Conservation (phyloP, 768 basidiomycete genomes). For the Leccinum longicurvipes region DNA sequence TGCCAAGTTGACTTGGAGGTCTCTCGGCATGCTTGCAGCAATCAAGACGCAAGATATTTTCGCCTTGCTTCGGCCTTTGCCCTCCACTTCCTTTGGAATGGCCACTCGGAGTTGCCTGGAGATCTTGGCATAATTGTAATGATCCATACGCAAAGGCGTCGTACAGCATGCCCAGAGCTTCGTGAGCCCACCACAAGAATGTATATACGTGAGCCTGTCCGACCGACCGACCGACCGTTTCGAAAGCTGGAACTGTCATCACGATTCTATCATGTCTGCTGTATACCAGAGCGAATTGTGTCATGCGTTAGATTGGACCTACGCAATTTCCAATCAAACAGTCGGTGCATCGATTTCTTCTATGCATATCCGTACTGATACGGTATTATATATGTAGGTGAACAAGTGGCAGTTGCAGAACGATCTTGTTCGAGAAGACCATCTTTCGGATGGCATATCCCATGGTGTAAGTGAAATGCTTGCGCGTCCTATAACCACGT, state of each 20-base stretch:
- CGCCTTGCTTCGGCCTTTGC: too few relatives aligned
- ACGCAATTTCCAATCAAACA: too few relatives aligned
- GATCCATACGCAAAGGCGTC: too few relatives aligned
- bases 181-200: too few relatives aligned
- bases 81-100: background rate
- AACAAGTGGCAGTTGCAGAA: background rate
- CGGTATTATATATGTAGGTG: background rate
- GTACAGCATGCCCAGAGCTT: background rate
- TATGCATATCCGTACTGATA: background rate
- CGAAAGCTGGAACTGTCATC: background rate
- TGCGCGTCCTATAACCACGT: background rate
- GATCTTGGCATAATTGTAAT: too few relatives aligned
- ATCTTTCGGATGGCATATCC: background rate
- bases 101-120: background rate
- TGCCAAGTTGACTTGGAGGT: background rate
- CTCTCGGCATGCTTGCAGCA: background rate
- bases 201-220: background rate
- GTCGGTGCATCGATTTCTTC: background rate
- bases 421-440: background rate
- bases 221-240: too few relatives aligned
- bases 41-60: background rate
- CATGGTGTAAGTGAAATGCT: background rate
- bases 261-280: background rate
- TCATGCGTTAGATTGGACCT: background rate
- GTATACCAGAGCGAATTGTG: background rate